Evolutionary conservation across 1,139 yeast species (phyloP).

Genomic region (Lodderomyces parapsilosis): DNA sequence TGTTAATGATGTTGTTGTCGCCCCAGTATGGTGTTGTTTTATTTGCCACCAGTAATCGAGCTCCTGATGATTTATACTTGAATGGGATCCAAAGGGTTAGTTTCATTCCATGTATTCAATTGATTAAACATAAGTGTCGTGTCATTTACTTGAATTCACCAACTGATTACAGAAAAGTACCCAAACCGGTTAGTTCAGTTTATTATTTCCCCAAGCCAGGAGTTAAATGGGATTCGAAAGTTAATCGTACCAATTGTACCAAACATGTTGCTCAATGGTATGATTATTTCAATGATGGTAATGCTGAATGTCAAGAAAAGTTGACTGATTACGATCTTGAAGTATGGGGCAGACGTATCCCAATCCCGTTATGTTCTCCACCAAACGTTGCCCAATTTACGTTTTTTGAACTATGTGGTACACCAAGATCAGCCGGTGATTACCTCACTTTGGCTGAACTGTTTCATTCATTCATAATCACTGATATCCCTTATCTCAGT

Average conservation of each 20-base stretch:
- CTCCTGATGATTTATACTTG: constrained; percentile 88
- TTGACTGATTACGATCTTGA: constrained; percentile 38
- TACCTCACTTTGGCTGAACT: constrained; percentile 79
- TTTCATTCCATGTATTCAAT: constrained; percentile 86
- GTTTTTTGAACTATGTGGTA: constrained; percentile 81
- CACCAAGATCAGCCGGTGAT: constrained; percentile 93
- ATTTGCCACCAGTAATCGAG: constrained; percentile 92
- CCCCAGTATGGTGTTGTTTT: constrained; percentile 78
- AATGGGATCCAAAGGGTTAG: constrained; percentile 92
- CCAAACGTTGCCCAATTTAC: constrained; percentile 87
- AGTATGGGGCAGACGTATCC: constrained; percentile 87
- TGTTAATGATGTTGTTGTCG: constrained; percentile 59
- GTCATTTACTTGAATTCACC: constrained; percentile 86
- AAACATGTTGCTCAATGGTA: constrained; percentile 81
- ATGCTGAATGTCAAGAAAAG: constrained; percentile 24
- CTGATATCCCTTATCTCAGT: constrained; percentile 87
- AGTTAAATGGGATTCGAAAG: constrained; percentile 52
- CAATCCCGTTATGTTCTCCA: constrained; percentile 73
- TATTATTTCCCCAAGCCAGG: constrained; percentile 76
- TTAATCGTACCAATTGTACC: constrained; percentile 48
- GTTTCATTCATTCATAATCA: constrained; percentile 75
- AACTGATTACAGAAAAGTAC: constrained; percentile 88
- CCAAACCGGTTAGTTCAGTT: constrained; percentile 78
- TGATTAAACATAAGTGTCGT: constrained; percentile 68
- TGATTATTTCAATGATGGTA: constrained; percentile 57